Evolutionary conservation across 2,329 filamentous ascomycete species (phyloP).

Genomic region (Albophoma yamanashiensis): DNA sequence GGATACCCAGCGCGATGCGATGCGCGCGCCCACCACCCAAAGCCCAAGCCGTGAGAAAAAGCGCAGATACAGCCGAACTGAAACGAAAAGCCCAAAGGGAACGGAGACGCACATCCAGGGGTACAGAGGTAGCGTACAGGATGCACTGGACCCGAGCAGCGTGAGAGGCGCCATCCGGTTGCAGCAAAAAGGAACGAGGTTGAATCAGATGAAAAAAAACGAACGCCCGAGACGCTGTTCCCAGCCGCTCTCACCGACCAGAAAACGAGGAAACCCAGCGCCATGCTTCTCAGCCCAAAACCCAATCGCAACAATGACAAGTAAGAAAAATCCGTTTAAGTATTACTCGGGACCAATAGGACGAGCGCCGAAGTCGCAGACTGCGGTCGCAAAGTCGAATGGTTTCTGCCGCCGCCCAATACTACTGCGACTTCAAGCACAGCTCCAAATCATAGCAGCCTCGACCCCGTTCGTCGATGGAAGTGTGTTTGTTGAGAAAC

Average conservation of each 20-base stretch:
- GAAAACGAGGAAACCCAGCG: constrained; percentile 16
- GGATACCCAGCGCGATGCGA: not conserved
- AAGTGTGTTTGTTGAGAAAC: not conserved
- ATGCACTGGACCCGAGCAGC: not conserved
- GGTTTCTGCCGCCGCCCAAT: not conserved
- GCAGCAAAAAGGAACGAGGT: not conserved
- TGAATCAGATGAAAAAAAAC: constrained; percentile 1
- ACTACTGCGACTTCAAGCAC: not conserved
- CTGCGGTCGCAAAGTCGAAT: not conserved
- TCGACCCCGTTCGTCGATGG: not conserved
- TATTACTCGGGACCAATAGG: not conserved
- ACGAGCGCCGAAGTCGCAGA: not conserved
- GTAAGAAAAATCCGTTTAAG: not conserved
- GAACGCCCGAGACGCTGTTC: constrained; percentile 9
- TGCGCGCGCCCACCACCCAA: not conserved
- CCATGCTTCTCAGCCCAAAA: constrained; percentile 11
- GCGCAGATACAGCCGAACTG: not conserved
- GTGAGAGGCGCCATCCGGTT: not conserved
- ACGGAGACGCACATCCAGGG: too few species aligned
- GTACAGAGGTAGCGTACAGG: not conserved
- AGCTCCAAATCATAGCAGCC: not conserved
- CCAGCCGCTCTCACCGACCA: constrained; percentile 28
- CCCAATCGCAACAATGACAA: constrained; percentile 6
- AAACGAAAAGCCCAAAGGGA: not conserved
- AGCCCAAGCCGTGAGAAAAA: too few species aligned